Evolutionary conservation across 1,284 basidiomycete genomes (phyloP).

Genomic region (Coriolopsis trogii): DNA sequence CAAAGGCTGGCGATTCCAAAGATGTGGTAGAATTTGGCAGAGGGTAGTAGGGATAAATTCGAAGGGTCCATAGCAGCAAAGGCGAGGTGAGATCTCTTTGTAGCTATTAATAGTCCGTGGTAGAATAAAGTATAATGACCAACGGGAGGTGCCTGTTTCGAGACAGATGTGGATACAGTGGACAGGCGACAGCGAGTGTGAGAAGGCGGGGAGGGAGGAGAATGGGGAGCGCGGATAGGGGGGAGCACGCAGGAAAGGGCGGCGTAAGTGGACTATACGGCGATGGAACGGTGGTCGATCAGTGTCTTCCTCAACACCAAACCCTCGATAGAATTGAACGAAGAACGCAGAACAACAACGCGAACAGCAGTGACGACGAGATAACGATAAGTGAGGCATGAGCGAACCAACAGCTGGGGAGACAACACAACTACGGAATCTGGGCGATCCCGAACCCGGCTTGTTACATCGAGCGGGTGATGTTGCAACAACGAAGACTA

Average conservation of each 20-base stretch:
- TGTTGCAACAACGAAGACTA: constrained; percentile 23
- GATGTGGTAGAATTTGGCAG: neutral
- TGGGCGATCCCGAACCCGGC: neutral
- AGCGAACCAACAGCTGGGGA: neutral
- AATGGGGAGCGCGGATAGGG: constrained; percentile 16
- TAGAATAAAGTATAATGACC: constrained; percentile 27
- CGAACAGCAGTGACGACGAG: constrained; percentile 10
- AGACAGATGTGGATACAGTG: constrained; percentile 1
- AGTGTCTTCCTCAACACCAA: neutral
- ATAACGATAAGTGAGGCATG: neutral
- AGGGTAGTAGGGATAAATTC: constrained; percentile 4
- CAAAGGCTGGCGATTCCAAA: neutral
- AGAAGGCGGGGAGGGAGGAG: constrained; percentile 6
- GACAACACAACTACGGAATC: neutral
- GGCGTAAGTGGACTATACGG: constrained; percentile 11
- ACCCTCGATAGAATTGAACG: constrained; percentile 6
- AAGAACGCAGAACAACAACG: constrained; percentile 7
- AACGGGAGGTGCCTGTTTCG: constrained; percentile 1
- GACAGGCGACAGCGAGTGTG: neutral
- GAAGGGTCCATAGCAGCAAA: constrained; percentile 25
- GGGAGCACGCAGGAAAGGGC: constrained; percentile 4
- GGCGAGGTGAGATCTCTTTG: constrained; percentile 10
- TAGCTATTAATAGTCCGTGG: constrained; percentile 27
- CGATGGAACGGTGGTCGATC: constrained; percentile 3
- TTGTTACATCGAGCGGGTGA: neutral